Percentiles rank a stretch among this genome's conserved stretches.
Evolutionary conservation across 1,284 basidiomycete genomes (phyloP).

Genomic region (Tilletia indica): DNA sequence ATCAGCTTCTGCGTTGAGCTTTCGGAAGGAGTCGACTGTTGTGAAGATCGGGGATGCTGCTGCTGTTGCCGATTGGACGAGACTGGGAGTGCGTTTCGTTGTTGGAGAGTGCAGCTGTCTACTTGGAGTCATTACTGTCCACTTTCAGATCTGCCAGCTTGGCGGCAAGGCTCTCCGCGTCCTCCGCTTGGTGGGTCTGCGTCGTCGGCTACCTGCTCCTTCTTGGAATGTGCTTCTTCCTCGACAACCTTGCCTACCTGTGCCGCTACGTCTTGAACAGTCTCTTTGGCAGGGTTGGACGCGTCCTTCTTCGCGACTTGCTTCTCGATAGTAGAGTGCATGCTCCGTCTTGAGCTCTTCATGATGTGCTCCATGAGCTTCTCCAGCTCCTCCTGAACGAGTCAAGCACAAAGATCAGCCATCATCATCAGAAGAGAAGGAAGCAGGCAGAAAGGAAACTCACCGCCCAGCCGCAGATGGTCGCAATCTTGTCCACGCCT

Average conservation of each 20-base stretch:
- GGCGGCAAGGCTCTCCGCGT: neutral
- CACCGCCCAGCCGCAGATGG: constrained; percentile 40
- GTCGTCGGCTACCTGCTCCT: too few relatives aligned
- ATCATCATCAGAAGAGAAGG: neutral
- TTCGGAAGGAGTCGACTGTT: too few relatives aligned
- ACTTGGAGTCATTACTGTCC: neutral
- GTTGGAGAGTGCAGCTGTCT: too few relatives aligned
- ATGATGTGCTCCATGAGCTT: constrained; percentile 17
- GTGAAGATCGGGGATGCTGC: too few relatives aligned
- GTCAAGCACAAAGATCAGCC: too few relatives aligned
- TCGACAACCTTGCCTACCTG: constrained; percentile 3
- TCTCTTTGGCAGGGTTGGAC: neutral
- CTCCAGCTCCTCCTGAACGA: constrained; percentile 16
- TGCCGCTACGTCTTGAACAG: constrained; percentile 8
- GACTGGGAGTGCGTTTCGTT: too few relatives aligned
- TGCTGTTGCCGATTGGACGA: too few relatives aligned
- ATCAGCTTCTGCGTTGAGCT: too few relatives aligned
- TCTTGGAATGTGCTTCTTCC: neutral
- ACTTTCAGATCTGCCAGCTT: constrained; percentile 1
- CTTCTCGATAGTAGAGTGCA: neutral
- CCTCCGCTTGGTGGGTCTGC: too few relatives aligned
- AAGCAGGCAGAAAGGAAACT: neutral
- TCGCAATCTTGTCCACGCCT: constrained; percentile 34
- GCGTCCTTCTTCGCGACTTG: neutral
- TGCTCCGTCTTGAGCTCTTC: neutral